Evolutionary conservation across 1,139 yeast species (phyloP).

Genomic region (Geotrichum siamense): DNA sequence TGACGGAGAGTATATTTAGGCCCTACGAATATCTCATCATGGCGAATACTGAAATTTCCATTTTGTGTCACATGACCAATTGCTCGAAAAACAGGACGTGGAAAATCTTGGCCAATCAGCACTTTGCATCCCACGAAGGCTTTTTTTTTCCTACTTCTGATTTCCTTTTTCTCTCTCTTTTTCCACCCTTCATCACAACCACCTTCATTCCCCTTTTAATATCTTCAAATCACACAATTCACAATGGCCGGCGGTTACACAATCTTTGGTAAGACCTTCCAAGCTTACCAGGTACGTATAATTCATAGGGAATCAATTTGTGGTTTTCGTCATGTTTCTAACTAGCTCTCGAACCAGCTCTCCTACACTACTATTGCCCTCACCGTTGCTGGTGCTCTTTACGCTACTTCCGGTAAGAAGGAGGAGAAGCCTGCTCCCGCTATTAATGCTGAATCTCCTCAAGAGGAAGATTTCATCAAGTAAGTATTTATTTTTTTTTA

Average conservation of each 20-base stretch:
- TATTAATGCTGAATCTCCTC: slow-evolving; percentile 71
- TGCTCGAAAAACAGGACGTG: neutral
- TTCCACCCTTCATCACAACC: neutral
- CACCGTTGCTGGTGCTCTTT: slow-evolving; percentile 28
- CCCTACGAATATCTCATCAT: neutral
- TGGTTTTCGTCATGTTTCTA: neutral
- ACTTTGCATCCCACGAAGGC: neutral
- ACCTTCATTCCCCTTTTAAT: neutral
- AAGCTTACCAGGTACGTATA: slow-evolving; percentile 52
- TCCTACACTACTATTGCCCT: slow-evolving; percentile 34
- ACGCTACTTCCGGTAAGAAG: slow-evolving; percentile 32
- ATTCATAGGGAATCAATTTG: no score
- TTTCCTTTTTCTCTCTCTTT: neutral
- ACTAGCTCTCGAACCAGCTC: slow-evolving; percentile 24
- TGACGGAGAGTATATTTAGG: neutral
- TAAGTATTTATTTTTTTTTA: slow-evolving; percentile 25
- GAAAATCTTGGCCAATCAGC: slow-evolving; percentile 3
- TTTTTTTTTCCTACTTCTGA: neutral
- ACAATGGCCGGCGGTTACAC: slow-evolving; percentile 76
- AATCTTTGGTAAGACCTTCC: slow-evolving; percentile 68
- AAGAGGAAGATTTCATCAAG: slow-evolving; percentile 75
- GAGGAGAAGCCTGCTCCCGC: slow-evolving; percentile 56
- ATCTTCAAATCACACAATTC: slow-evolving; percentile 2
- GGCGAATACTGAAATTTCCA: neutral
- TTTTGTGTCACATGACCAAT: neutral